Conservation (phyloP, 371 early-diverging fungal genomes). For the Circinella minor region DNA sequence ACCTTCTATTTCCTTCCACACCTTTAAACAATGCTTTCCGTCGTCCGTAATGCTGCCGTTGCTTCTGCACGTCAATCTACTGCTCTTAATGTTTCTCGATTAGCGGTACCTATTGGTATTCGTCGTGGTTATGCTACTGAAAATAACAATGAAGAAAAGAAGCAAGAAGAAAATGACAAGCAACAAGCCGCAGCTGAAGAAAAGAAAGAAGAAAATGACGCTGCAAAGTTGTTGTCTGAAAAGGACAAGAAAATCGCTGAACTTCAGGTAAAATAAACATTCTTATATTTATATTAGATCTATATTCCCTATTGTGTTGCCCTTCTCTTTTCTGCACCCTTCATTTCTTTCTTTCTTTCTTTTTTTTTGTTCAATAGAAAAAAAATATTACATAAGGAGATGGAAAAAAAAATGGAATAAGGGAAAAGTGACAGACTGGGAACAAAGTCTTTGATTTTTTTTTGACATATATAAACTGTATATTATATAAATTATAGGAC, state of each 20-base stretch:
- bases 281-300: neutral
- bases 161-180: conserved; percentile 23
- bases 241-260: conserved; percentile 84
- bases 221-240: conserved; percentile 58
- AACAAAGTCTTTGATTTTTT: neutral
- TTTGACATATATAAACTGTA: neutral
- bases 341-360: no score
- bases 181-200: conserved; percentile 23
- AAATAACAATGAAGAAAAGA: conserved; percentile 24
- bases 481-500: conserved; percentile 47
- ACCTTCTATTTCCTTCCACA: neutral
- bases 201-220: conserved; percentile 27
- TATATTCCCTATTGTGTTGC: no score
- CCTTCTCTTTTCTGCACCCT: no score
- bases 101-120: conserved; percentile 12
- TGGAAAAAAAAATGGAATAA: neutral
- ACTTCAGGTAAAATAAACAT: conserved; percentile 66
- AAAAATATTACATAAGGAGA: neutral
- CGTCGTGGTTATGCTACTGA: conserved; percentile 40
- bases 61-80: conserved; percentile 24
- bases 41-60: conserved; percentile 27
- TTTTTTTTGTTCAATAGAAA: neutral
- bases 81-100: conserved; percentile 8
- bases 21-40: conserved; percentile 21
- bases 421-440: neutral